Percentiles rank a stretch among this genome's conserved stretches.
These are phyloP conservation scores for Trapa bicornis DNA, from an alignment of 345 rosid genomes.

Conservation along the genomic window DNA sequence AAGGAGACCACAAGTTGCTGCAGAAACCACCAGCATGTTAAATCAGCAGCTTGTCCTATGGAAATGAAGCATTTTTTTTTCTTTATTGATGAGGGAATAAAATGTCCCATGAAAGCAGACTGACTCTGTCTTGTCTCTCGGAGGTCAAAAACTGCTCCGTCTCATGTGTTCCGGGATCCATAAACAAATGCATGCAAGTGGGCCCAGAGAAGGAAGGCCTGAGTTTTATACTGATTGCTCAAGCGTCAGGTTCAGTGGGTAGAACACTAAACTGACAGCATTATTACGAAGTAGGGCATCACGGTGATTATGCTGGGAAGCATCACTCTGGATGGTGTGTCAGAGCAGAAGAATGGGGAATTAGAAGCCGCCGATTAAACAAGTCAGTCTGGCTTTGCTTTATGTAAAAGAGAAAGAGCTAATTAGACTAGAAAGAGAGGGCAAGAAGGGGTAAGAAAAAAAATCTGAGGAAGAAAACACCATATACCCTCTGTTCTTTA, in stretches of 20 bases:
- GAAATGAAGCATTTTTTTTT: background rate
- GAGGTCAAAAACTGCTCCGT: background rate
- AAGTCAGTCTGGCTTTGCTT: too few species aligned
- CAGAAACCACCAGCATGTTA: background rate
- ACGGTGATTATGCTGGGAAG: background rate
- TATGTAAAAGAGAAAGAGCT: too few species aligned
- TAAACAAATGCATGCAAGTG: background rate
- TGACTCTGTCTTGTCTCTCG: background rate
- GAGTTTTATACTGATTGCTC: background rate
- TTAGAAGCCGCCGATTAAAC: background rate
- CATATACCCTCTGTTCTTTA: background rate
- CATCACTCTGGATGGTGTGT: background rate
- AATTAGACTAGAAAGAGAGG: background rate
- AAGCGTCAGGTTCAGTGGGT: background rate
- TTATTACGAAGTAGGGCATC: too few species aligned
- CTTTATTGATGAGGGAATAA: background rate
- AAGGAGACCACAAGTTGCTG: background rate
- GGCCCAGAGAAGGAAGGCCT: background rate
- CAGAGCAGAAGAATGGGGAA: background rate
- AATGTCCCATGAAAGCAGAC: background rate
- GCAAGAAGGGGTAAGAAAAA: background rate
- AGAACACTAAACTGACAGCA: background rate
- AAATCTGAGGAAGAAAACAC: background rate
- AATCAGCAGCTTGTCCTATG: background rate
- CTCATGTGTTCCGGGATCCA: background rate